Evolutionary conservation across 495 filamentous ascomycete genomes (phyloP), one percentile per base, ranked within the genome.

Genomic region (Neurospora cerealis): DNA sequence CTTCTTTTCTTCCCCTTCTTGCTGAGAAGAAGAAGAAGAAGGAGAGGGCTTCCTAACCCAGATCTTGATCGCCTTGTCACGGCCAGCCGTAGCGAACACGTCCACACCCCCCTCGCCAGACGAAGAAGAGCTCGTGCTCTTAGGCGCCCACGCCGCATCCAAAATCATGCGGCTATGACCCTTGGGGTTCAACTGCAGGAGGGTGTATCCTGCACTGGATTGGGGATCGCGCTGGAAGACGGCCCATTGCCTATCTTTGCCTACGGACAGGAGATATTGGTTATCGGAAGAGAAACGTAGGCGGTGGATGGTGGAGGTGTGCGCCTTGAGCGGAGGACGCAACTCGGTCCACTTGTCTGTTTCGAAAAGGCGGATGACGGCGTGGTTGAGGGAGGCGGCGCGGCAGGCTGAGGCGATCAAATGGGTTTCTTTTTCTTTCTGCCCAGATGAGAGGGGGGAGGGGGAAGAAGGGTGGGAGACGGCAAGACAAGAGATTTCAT

Each of bases 401-500:
- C 91, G 93, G 83, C 95, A 98, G 3, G 95, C 93, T n/a, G 93
- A 97, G 21, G 96, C 96, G 41, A 99, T 87, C 32, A 97, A 76
- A 2, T 78, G 84, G 19, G 91, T 90, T 77, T 92, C 91, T 9
- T 62, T 62, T 3, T 28, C 4, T 10, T 54, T 15, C 4, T 60
- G 5, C 0, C 4, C 48, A 2, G 21, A 60, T 32, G 48, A 44
- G 19, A 19, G 41, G 19, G 41, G 11, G 15, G 41, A 48, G 42
- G 19, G 1, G 42, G 19, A 21, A 21, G 54, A 24, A 2, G 54
- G 54, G 74, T 92, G 88, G 76, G 89, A 93, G 9, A 90, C 88
- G n/a, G 95, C 92, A 32, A 97, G 89, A 11, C 93, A 91, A 28
- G 94, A 96, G 48, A 99, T 96, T 81, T 99, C 96, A 83, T 97